Evolutionary conservation across 2,329 filamentous ascomycete species (phyloP), one percentile per base, ranked within the genome.

Genomic region (Colletotrichum tropicicola): DNA sequence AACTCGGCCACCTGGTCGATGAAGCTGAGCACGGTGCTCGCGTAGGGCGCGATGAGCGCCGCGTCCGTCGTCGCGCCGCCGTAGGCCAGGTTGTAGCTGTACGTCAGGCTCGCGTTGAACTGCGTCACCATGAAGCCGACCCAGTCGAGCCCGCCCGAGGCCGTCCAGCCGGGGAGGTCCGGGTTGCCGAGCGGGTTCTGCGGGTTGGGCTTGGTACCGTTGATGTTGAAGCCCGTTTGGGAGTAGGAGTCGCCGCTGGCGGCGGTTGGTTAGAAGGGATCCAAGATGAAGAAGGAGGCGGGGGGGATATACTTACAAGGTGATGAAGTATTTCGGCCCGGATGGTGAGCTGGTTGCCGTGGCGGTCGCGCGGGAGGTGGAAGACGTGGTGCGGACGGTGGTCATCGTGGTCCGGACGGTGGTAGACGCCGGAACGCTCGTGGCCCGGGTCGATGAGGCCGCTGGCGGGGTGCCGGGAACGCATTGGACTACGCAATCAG

Each of bases 151-250:
- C 83, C 83, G 41, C 80, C 81, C 21, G 75, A 74, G 19, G 80
- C 78, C 8, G 83, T 84, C 66, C 74, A 81, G n/a, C 83, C 80
- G 0, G 82, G 83, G 45, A 84, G 83, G 2, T 76, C 49, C 1
- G 88, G 88, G 74, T 91, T 91, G 9, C 88, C 88, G 66, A 91
- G 77, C 0, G 88, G 87, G 70, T 89, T 87, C 6, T 75, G 73
- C 5, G 77, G 65, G n/a, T 78, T 82, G 10, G 88, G 86, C 60
- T 87, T 83, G 1, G 78, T 75, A 19, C 76, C 75, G 35, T 74
- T 77, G 48, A 82, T 72, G 68, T 87, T 75, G 77, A 90, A 91
- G 43, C 83, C 84, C 3, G 85, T 88, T 66, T 84, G 82, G 1
- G 85, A 85, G 75, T 89, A 89, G 3, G 85, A 88, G 70, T 89